These are phyloP conservation scores for Aureobasidium namibiae DNA, from an alignment of 2,329 filamentous ascomycete species.

Conservation along the genomic window DNA sequence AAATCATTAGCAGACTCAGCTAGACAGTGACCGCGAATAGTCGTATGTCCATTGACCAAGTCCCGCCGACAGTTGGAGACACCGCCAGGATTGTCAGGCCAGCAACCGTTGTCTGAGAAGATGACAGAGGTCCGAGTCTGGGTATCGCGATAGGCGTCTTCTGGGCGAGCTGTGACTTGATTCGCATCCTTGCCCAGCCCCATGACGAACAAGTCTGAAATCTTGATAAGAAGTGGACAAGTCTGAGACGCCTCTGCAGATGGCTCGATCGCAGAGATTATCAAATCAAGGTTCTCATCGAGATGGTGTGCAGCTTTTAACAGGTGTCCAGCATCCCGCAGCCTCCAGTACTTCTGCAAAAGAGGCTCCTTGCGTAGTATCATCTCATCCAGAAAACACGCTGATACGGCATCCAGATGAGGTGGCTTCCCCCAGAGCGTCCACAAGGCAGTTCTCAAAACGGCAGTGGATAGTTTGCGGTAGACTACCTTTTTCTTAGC, in stretches of 20 bases:
- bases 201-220: slow-evolving; percentile 35
- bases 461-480: slow-evolving; percentile 12
- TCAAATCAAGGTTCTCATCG: slow-evolving; percentile 15
- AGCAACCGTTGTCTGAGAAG: slow-evolving; percentile 45
- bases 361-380: slow-evolving; percentile 25
- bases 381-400: slow-evolving; percentile 17
- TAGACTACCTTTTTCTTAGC: slow-evolving; percentile 13
- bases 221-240: slow-evolving; percentile 29
- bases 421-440: slow-evolving; percentile 15
- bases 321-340: slow-evolving; percentile 39
- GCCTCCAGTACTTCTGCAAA: slow-evolving; percentile 38
- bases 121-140: slow-evolving; percentile 43
- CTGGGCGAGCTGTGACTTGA: slow-evolving; percentile 31
- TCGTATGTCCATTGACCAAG: slow-evolving; percentile 46
- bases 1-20: slow-evolving; percentile 49
- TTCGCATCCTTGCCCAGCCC: slow-evolving; percentile 36
- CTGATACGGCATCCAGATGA: slow-evolving; percentile 15
- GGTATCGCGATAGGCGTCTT: slow-evolving; percentile 37
- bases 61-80: slow-evolving; percentile 49
- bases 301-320: slow-evolving; percentile 24
- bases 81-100: slow-evolving; percentile 46
- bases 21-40: slow-evolving; percentile 48
- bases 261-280: slow-evolving; percentile 16
- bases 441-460: slow-evolving; percentile 15
- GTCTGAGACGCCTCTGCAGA: slow-evolving; percentile 16